Conservation (phyloP, 148 eudicot genomes). For the Salicornia ramosissima region DNA sequence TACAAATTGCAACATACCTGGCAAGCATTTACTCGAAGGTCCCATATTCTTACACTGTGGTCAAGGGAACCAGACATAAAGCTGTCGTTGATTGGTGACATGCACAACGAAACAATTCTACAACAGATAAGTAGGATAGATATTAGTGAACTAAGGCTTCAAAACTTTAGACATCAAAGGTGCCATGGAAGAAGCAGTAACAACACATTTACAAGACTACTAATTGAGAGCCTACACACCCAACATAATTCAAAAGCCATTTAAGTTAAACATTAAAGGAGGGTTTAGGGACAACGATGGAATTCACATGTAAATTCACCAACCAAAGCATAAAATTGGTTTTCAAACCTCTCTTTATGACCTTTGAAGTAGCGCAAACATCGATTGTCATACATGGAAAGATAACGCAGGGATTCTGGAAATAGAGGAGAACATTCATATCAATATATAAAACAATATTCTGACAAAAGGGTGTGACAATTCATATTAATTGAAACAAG, state of each 20-base stretch:
- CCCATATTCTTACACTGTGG: slow-evolving; percentile 97
- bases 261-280: background rate
- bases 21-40: slow-evolving; percentile 95
- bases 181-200: background rate
- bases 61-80: slow-evolving; percentile 98
- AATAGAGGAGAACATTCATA: slow-evolving; percentile 17
- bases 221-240: background rate
- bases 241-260: background rate
- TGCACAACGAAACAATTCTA: slow-evolving; percentile 93
- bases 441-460: background rate
- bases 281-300: background rate
- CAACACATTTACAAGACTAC: background rate
- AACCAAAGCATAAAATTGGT: background rate
- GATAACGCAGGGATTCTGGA: slow-evolving; percentile 81
- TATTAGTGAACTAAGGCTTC: slow-evolving; percentile 14
- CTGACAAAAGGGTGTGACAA: background rate
- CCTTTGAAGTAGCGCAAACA: slow-evolving; percentile 97
- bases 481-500: background rate
- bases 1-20: slow-evolving; percentile 55
- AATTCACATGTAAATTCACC: background rate
- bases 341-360: slow-evolving; percentile 81
- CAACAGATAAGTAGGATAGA: slow-evolving; percentile 25
- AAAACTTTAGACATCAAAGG: background rate
- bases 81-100: slow-evolving; percentile 96
- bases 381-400: slow-evolving; percentile 93